These are phyloP conservation scores for Pachysandra terminalis DNA, from an alignment of 164 flowering plant species.

Conservation along the genomic window DNA sequence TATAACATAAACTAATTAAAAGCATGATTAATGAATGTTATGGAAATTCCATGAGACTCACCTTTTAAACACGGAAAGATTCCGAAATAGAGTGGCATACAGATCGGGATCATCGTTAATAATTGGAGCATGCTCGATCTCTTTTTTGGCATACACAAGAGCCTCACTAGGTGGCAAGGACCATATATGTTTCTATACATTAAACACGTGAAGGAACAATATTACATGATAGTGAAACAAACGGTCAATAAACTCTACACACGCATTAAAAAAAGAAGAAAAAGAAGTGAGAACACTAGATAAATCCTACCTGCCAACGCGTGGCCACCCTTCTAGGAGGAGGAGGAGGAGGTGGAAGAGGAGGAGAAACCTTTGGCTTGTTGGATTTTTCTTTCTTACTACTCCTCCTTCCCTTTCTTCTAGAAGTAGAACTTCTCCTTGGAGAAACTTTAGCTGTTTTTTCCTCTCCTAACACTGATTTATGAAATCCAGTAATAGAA, in stretches of 20 bases:
- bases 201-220: not conserved
- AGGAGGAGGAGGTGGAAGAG: no score
- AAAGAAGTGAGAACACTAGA: not conserved
- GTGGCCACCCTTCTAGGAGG: slow-evolving; percentile 16
- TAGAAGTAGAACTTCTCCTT: not conserved
- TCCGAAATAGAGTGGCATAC: slow-evolving; percentile 63
- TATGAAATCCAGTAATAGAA: slow-evolving; percentile 20
- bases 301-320: slow-evolving; percentile 36
- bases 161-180: slow-evolving; percentile 63
- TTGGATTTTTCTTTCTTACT: slow-evolving; percentile 11
- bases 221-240: no score
- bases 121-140: slow-evolving; percentile 48
- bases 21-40: not conserved
- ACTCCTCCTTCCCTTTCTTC: slow-evolving; percentile 22
- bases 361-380: slow-evolving; percentile 19
- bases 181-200: slow-evolving; percentile 42
- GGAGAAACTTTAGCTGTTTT: slow-evolving; percentile 4
- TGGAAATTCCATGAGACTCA: slow-evolving; percentile 15
- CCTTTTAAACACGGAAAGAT: slow-evolving; percentile 74
- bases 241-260: no score
- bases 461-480: slow-evolving; percentile 11
- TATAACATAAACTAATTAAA: not conserved
- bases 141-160: slow-evolving; percentile 59
- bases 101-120: slow-evolving; percentile 58
- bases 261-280: not conserved